These are phyloP conservation scores for Niebla homalea DNA, from an alignment of 495 filamentous ascomycete species.

Conservation along the genomic window DNA sequence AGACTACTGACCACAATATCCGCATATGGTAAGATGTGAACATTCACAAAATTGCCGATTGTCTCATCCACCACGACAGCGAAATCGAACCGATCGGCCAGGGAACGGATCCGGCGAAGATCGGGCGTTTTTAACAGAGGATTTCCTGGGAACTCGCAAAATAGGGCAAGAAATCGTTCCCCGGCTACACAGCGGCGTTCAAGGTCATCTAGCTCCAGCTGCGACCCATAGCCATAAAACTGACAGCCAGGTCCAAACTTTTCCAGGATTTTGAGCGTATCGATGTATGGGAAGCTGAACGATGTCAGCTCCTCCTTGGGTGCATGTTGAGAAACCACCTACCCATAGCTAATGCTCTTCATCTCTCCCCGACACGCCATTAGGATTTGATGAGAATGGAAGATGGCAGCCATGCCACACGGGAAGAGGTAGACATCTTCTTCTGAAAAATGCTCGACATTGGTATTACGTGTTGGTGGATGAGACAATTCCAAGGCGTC, in stretches of 20 bases:
- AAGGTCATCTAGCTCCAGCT: slow-evolving; percentile 74
- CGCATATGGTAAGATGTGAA: slow-evolving; percentile 77
- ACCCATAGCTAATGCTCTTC: slow-evolving; percentile 64
- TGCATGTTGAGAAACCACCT: slow-evolving; percentile 5
- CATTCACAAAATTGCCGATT: slow-evolving; percentile 89
- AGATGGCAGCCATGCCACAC: slow-evolving; percentile 89
- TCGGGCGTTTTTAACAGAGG: slow-evolving; percentile 78
- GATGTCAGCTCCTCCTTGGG: slow-evolving; percentile 24
- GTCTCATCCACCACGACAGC: slow-evolving; percentile 77
- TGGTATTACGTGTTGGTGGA: slow-evolving; percentile 15
- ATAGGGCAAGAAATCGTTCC: slow-evolving; percentile 70
- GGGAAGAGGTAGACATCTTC: slow-evolving; percentile 84
- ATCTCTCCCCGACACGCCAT: slow-evolving; percentile 42
- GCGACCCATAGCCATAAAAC: slow-evolving; percentile 79
- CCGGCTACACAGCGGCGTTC: slow-evolving; percentile 57
- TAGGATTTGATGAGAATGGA: slow-evolving; percentile 65
- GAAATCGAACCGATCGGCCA: slow-evolving; percentile 81
- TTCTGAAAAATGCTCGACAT: slow-evolving; percentile 59
- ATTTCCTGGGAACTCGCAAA: slow-evolving; percentile 92
- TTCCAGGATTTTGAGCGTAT: slow-evolving; percentile 86
- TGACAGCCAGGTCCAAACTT: slow-evolving; percentile 87
- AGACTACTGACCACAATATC: slow-evolving; percentile 89
- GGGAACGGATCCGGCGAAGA: slow-evolving; percentile 57
- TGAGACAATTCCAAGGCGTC: slow-evolving; percentile 39
- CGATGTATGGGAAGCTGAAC: slow-evolving; percentile 79